phyloP scores from a whole-genome alignment of 1,284 basidiomycete species.

The Boletus mariae region DNA sequence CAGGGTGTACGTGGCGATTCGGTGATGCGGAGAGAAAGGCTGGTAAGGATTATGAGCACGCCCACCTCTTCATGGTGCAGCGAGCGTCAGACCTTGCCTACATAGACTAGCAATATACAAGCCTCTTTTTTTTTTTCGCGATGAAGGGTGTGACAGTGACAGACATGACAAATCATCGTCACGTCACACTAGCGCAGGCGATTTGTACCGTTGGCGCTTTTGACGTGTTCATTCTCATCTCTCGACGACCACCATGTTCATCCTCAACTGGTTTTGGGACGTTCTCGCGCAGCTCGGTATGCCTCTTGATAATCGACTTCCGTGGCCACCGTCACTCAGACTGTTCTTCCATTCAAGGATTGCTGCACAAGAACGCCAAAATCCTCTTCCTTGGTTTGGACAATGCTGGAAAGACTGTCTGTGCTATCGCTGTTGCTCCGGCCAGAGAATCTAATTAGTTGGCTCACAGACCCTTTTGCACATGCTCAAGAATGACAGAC shows the following conservation, averaged over 20 bases:
- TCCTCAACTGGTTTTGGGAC: slow-evolving; percentile 95
- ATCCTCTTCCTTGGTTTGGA: slow-evolving; percentile 99
- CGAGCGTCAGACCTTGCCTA: slow-evolving; percentile 76
- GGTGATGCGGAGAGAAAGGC: slow-evolving; percentile 62
- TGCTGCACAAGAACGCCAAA: slow-evolving; percentile 99
- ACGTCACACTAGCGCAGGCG: slow-evolving; percentile 15
- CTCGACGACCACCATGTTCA: slow-evolving; percentile 61
- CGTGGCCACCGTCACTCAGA: background rate
- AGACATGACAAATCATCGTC: slow-evolving; percentile 13
- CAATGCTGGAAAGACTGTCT: slow-evolving; percentile 98
- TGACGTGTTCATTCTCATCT: slow-evolving; percentile 24
- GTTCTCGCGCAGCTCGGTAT: slow-evolving; percentile 85
- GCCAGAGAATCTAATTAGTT: slow-evolving; percentile 5
- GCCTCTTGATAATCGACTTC: slow-evolving; percentile 23
- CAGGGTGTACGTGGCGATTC: slow-evolving; percentile 65
- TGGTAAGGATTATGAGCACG: slow-evolving; percentile 61
- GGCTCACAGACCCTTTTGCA: slow-evolving; percentile 86
- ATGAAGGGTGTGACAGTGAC: slow-evolving; percentile 16
- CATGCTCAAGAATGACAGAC: slow-evolving; percentile 99
- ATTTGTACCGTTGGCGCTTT: background rate
- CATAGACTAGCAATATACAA: slow-evolving; percentile 29
- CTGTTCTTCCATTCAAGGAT: slow-evolving; percentile 49
- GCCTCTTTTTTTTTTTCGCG: background rate
- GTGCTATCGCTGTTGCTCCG: slow-evolving; percentile 25
- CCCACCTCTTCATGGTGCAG: slow-evolving; percentile 50